phyloP scores from a whole-genome alignment of 2,329 filamentous ascomycete genomes.

The Leptographium radiaticola region DNA sequence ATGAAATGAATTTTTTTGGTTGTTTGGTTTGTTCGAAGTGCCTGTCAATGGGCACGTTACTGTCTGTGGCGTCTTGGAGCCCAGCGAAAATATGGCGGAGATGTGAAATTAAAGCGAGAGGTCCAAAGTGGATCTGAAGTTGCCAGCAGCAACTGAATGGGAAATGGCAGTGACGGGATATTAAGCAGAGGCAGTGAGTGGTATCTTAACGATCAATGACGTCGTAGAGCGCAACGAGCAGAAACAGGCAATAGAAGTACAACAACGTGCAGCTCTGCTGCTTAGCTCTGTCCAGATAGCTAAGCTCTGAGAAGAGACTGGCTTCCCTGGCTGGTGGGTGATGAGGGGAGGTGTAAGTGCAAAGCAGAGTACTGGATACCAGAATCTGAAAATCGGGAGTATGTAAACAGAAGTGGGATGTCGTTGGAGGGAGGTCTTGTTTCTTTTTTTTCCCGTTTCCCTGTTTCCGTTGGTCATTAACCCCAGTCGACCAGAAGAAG shows the following conservation, averaged over 20 bases:
- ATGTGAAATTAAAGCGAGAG: neutral
- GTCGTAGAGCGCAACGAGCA: neutral
- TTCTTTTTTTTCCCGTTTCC: neutral
- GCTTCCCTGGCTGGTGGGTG: neutral
- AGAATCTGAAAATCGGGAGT: neutral
- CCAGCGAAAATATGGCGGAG: neutral
- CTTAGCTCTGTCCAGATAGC: neutral
- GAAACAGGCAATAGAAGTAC: neutral
- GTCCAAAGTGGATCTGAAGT: neutral
- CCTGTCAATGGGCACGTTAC: neutral
- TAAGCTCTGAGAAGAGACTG: neutral
- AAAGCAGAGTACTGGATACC: neutral
- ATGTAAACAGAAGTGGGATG: neutral
- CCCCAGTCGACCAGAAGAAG: neutral
- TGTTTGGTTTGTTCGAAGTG: slow-evolving; percentile 13
- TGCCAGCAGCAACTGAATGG: neutral
- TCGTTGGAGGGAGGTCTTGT: neutral
- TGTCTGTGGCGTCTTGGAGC: neutral
- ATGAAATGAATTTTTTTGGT: slow-evolving; percentile 15
- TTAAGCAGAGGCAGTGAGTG: neutral
- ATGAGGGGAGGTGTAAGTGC: neutral
- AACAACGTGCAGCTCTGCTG: neutral
- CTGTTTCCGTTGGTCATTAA: neutral
- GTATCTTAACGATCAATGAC: neutral
- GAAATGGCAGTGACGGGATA: neutral